A percentile compares a stretch with the other conserved stretches of the same genome.
These are phyloP conservation scores for Solanum habrochaites DNA, from an alignment of 257 asterid genomes.

Conservation along the genomic window DNA sequence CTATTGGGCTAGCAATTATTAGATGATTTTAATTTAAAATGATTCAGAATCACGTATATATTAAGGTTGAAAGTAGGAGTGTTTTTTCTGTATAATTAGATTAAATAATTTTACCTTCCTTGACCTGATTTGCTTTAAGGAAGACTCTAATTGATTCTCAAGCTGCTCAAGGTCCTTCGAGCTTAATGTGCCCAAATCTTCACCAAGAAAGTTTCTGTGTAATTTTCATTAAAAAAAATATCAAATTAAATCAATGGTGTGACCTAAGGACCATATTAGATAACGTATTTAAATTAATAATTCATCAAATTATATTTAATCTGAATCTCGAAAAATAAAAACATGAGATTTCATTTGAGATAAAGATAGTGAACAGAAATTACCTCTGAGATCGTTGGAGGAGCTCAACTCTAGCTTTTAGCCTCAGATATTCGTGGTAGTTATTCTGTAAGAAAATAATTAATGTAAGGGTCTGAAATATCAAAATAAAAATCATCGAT, in stretches of 20 bases:
- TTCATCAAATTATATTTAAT: background rate
- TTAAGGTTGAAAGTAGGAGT: too few species aligned
- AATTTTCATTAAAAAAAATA: background rate
- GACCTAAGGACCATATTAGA: background rate
- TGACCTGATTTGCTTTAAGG: slow-evolving; percentile 23
- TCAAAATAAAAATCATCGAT: background rate
- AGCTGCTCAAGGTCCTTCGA: slow-evolving; percentile 22
- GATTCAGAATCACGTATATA: background rate
- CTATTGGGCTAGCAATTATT: background rate
- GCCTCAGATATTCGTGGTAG: slow-evolving; percentile 22
- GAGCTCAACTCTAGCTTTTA: slow-evolving; percentile 26
- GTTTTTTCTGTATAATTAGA: background rate
- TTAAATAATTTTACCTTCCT: slow-evolving; percentile 14
- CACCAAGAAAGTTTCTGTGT: slow-evolving; percentile 21
- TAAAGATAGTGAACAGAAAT: background rate
- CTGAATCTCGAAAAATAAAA: background rate
- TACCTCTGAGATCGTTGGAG: slow-evolving; percentile 28
- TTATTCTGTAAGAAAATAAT: background rate
- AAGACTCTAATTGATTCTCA: slow-evolving; percentile 18
- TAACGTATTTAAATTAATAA: background rate
- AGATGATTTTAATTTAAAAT: background rate
- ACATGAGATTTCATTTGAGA: background rate
- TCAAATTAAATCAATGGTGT: background rate
- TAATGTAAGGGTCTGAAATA: background rate
- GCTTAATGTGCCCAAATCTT: slow-evolving; percentile 13